Evolutionary conservation across 192 early-diverging fungal species (phyloP).

Genomic region (Coemansia sp.): DNA sequence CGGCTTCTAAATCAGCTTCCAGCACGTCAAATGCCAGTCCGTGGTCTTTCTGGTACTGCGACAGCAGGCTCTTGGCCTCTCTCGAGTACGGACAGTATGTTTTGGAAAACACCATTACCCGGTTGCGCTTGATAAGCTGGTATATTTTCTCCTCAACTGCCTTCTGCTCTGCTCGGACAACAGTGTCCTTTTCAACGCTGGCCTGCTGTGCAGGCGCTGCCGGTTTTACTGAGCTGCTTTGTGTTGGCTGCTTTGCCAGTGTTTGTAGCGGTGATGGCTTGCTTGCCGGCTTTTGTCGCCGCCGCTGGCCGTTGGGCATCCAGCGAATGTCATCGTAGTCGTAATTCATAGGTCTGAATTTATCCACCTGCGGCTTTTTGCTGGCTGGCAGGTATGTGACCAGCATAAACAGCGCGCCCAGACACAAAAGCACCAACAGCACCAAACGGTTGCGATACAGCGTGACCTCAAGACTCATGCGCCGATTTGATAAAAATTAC

Average conservation of each 20-base stretch:
- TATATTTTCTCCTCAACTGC: slow-evolving; percentile 26
- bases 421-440: slow-evolving; percentile 21
- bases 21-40: slow-evolving; percentile 56
- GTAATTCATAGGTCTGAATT: background rate
- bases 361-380: background rate
- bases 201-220: background rate
- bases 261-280: background rate
- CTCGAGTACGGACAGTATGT: slow-evolving; percentile 70
- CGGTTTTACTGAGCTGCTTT: too few relatives aligned
- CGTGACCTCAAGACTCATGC: slow-evolving; percentile 31
- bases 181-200: background rate
- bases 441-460: slow-evolving; percentile 30
- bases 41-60: slow-evolving; percentile 28
- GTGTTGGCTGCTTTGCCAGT: background rate
- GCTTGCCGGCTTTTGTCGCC: background rate
- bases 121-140: slow-evolving; percentile 33
- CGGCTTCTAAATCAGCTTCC: slow-evolving; percentile 49
- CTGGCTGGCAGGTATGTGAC: slow-evolving; percentile 3
- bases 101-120: slow-evolving; percentile 74
- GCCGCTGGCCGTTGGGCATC: background rate
- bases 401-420: slow-evolving; percentile 19
- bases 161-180: background rate
- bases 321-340: slow-evolving; percentile 4
- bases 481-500: background rate
- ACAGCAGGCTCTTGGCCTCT: slow-evolving; percentile 58